Base-by-base conservation (phyloP, 768 basidiomycete species). In the Coprinellus micaceus region DNA sequence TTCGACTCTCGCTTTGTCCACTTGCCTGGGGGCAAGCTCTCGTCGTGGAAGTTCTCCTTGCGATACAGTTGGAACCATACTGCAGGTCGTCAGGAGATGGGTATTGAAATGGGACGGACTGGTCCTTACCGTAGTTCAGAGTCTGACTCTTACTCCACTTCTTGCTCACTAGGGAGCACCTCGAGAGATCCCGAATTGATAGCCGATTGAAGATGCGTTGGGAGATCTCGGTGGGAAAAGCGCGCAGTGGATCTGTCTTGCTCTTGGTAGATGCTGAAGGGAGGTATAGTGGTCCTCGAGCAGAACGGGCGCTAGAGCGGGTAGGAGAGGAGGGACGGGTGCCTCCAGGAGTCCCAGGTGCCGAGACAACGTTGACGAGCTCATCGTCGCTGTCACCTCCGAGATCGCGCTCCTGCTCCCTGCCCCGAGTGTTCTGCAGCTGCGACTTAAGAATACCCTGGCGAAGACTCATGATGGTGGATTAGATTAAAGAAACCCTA, bases 1-100 rank as follows among this genome's bases (percentile, higher is more conserved):
- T 94, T 97, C n/a, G 91, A 94, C 69, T 97, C 94, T 54, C 88
- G 79, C 66, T 89, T 90, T 9, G 92, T 89, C 94, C 94, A 97
- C 69, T 94, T 94, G 33, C 87, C 90, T 10, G 85, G 80, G 3
- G 89, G 87, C 48, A 91, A 68, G 56, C 82, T 85, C 28, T 86
- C 84, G 59, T 92, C 89, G 43, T 91, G 86, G 61, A 97, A 91
- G 62, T 88, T 85, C 59, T 94, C 90, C 61, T 87, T 90, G 53
- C 94, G 78, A 68, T 92, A 94, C 61, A 90, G 87, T 61, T 91
- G 89, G 74, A 95, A 97, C 94, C 94, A 97, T 10, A 96, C 94
- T 97, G 63, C 33, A 33, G 21, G 13, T 44, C 7, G 61, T n/a
- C n/a, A n/a, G n/a, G n/a, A n/a, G n/a, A n/a, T n/a, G n/a, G n/a